A percentile compares a stretch with the other conserved stretches of the same genome.
phyloP scores from a whole-genome alignment of 148 eudicot species.

The Vaccinium macrocarpon region DNA sequence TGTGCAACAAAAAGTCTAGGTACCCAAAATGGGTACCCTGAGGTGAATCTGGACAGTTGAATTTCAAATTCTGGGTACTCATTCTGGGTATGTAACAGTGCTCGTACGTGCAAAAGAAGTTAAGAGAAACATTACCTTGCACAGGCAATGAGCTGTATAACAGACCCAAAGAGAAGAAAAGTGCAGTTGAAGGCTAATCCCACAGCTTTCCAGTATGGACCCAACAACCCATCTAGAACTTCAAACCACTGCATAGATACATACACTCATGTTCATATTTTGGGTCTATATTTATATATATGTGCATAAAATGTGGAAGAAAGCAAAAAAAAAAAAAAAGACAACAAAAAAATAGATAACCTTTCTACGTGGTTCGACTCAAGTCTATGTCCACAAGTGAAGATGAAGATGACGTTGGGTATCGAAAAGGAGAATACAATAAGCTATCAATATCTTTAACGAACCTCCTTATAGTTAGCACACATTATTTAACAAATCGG shows the following conservation, averaged over 20 bases:
- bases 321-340: neutral
- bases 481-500: too few species aligned
- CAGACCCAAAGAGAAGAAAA: slow-evolving; percentile 70
- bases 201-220: slow-evolving; percentile 56
- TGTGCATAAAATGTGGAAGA: neutral
- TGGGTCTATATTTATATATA: neutral
- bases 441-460: too few species aligned
- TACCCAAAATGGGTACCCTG: too few species aligned
- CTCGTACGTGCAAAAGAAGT: neutral
- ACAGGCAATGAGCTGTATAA: slow-evolving; percentile 77
- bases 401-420: too few species aligned
- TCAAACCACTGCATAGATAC: slow-evolving; percentile 58
- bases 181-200: slow-evolving; percentile 68
- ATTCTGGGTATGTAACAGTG: too few species aligned
- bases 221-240: slow-evolving; percentile 66
- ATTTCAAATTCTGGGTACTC: too few species aligned
- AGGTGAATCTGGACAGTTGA: too few species aligned
- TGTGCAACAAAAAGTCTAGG: neutral
- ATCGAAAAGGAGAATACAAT: too few species aligned
- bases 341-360: neutral
- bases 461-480: too few species aligned
- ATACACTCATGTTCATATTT: neutral
- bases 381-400: too few species aligned
- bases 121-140: slow-evolving; percentile 47
- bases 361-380: neutral